Conservation (phyloP, 257 asterid species). For the Przewalskia tangutica region DNA sequence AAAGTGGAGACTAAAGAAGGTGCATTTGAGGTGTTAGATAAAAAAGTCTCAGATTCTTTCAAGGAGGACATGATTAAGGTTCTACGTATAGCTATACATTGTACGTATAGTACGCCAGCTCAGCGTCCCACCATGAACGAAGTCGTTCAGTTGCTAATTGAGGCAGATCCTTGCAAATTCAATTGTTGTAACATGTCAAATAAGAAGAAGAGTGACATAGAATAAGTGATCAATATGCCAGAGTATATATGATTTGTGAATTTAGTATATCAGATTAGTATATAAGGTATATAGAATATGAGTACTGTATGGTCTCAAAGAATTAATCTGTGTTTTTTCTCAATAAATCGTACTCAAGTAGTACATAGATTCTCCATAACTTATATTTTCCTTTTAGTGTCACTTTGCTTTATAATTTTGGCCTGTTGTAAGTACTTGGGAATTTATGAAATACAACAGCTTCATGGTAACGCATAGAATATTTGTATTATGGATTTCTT, state of each 20-base stretch:
- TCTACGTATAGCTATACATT: conserved; percentile 64
- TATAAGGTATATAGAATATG: conserved; percentile 9
- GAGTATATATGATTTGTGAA: conserved; percentile 12
- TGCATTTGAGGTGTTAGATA: conserved; percentile 50
- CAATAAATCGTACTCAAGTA: conserved; percentile 6
- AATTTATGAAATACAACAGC: conserved; percentile 19
- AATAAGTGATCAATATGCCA: conserved; percentile 12
- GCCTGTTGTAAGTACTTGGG: conserved; percentile 26
- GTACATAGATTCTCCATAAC: conserved; percentile 9
- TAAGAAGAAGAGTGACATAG: not conserved
- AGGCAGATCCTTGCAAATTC: conserved; percentile 14
- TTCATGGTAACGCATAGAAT: conserved; percentile 30
- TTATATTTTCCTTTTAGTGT: not conserved
- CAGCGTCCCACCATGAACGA: conserved; percentile 81
- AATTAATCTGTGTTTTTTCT: not conserved
- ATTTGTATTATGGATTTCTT: conserved; percentile 1
- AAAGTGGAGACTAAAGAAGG: conserved; percentile 72
- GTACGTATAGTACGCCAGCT: conserved; percentile 57
- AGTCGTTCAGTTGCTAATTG: conserved; percentile 64
- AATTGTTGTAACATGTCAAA: conserved; percentile 3
- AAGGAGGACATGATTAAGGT: conserved; percentile 78
- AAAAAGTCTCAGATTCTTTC: conserved; percentile 42
- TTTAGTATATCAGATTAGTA: not conserved
- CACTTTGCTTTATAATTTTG: conserved; percentile 11
- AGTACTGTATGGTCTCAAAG: not conserved